Evolutionary conservation across 208 protist species (phyloP), one percentile per base, ranked within the genome.

Genomic region (Leishmania lainsoni): DNA sequence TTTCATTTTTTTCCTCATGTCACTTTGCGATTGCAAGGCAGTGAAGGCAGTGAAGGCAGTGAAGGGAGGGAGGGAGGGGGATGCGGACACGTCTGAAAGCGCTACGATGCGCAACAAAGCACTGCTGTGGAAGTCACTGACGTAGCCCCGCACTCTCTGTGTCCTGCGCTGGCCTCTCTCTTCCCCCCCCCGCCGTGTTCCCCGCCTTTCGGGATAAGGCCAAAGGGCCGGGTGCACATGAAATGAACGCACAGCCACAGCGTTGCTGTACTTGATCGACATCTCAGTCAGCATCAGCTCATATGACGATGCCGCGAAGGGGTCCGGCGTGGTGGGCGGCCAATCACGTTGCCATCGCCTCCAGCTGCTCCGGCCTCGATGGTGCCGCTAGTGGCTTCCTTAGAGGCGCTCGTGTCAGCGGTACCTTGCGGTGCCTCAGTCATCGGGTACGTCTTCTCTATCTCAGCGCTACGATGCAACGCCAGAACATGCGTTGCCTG

Each of bases 401-500:
- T 48, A 35, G 56, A 59, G 9, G 52, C 73, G 8, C 52, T 39
- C 20, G 65, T 76, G 29, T n/a, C 29, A 58, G 75, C 42, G 39
- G 74, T 52, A 39, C 42, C 35, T 39, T 51, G 22, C 42, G 17
- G 16, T 42, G 26, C n/a, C 17, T 61, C 39, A 10, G 72, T 16
- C 72, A 17, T 39, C 9, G 3, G n/a, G 29, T 22, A 51, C 17
- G 14, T 22, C 73, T 66, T 75, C 81, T 88, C 86, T 52, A 71
- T 42, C 74, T 81, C 76, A 22, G 72, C 49, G 69, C 80, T 89
- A 72, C 78, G 76, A 76, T 93, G 82, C 56, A 90, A 76, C n/a
- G 58, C 71, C 49, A 93, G 54, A 32, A 91, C 54, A 16, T 80
- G 86, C 26, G 35, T 65, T 35, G 91, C 89, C 79, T 92, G 89